A percentile compares a stretch with the other conserved stretches of the same genome.
Conservation (phyloP, 495 filamentous ascomycete genomes). For the Aspergillus olivimuriae region DNA sequence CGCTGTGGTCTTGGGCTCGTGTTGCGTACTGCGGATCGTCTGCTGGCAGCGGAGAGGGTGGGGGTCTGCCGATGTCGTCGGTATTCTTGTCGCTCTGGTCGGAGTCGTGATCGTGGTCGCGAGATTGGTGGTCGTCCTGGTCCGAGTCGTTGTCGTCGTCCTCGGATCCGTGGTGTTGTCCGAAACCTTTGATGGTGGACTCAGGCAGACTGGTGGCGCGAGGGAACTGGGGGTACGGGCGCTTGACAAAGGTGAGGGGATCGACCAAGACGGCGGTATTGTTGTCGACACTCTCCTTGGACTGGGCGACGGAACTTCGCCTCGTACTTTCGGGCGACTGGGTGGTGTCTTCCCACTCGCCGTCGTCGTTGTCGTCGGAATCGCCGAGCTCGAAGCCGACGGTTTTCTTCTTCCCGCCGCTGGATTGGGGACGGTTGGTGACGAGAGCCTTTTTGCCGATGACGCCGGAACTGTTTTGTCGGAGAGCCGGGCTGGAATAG, state of each 20-base stretch:
- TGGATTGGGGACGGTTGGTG: conserved; percentile 31
- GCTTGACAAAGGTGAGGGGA: conserved; percentile 43
- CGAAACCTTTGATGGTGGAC: conserved; percentile 31
- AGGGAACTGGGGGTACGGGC: conserved; percentile 37
- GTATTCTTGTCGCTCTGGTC: conserved; percentile 16
- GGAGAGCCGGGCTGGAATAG: conserved; percentile 37
- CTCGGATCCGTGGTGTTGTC: conserved; percentile 15
- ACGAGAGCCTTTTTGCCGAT: conserved; percentile 33
- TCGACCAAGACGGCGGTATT: conserved; percentile 37
- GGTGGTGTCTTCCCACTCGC: conserved; percentile 47
- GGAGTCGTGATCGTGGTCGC: no score
- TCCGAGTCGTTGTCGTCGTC: conserved; percentile 18
- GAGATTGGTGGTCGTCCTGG: no score
- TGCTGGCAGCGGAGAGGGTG: conserved; percentile 8
- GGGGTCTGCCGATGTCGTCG: conserved; percentile 11
- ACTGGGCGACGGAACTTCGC: conserved; percentile 39
- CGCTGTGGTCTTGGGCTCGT: conserved; percentile 23
- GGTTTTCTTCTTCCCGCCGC: conserved; percentile 40
- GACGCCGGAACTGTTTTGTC: conserved; percentile 29
- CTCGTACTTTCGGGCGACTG: conserved; percentile 45
- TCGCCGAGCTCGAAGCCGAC: conserved; percentile 45
- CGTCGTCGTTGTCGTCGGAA: conserved; percentile 39
- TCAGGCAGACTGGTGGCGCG: conserved; percentile 43
- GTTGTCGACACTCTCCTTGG: conserved; percentile 34
- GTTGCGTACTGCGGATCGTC: conserved; percentile 11